A percentile compares a stretch with the other conserved stretches of the same genome.
These are phyloP conservation scores for Irpex rosettiformis DNA, from an alignment of 1,284 basidiomycete species.

Conservation along the genomic window DNA sequence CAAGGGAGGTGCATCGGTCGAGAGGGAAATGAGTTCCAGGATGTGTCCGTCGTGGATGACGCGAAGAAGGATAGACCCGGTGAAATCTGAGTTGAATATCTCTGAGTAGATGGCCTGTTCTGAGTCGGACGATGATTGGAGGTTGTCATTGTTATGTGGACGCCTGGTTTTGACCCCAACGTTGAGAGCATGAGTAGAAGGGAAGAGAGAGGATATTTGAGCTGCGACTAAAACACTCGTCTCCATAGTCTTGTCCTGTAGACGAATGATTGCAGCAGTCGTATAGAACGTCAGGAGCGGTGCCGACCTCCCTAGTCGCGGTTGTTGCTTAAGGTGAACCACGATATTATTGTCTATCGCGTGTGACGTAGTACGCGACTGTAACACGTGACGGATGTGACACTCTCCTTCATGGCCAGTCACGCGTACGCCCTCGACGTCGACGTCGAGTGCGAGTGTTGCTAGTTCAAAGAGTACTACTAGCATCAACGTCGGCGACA, in stretches of 20 bases:
- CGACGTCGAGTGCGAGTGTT: neutral
- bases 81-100: slow-evolving; percentile 51
- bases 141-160: slow-evolving; percentile 39
- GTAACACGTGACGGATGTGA: neutral
- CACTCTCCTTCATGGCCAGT: no score
- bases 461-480: neutral
- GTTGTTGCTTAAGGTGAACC: no score
- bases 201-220: slow-evolving; percentile 26
- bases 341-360: neutral
- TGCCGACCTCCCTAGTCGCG: neutral
- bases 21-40: slow-evolving; percentile 74
- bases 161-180: slow-evolving; percentile 56
- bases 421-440: neutral
- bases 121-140: slow-evolving; percentile 43
- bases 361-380: no score
- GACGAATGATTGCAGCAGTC: neutral
- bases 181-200: slow-evolving; percentile 46
- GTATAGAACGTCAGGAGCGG: neutral
- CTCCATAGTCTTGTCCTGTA: slow-evolving; percentile 6
- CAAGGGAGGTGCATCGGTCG: slow-evolving; percentile 57
- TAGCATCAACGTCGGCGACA: no score
- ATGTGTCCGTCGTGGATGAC: slow-evolving; percentile 73
- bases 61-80: slow-evolving; percentile 72
- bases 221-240: slow-evolving; percentile 13
- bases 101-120: slow-evolving; percentile 76